Evolutionary conservation across 768 basidiomycete genomes (phyloP), one percentile per base, ranked within the genome.

Genomic region (Boletus rex-veris): DNA sequence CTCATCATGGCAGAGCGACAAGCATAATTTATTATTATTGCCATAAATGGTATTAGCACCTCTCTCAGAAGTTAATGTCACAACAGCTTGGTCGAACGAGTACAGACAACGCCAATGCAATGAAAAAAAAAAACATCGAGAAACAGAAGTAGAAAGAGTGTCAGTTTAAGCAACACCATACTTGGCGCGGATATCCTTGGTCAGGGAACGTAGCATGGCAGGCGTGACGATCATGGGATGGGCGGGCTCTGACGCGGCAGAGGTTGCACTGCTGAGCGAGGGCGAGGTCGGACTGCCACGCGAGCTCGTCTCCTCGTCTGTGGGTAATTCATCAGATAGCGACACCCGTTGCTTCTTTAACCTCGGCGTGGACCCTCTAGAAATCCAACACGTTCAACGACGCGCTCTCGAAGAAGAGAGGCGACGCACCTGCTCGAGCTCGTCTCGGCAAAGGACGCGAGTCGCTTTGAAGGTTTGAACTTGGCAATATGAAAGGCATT

Each of bases 141-240:
- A 50, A 48, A 39, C 10, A 43, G 53, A 54, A 36, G 18, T 35
- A 37, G 58, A 53, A 50, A 43, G 46, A 33, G 19, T 1, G 41
- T 49, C 37, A 26, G 45, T 4, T 39, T 26, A 30, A 40, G 53
- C n/a, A 51, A 35, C 26, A 16, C 71, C 63, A 63, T 71, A 70
- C 60, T 65, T 70, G 50, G 63, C 48, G 31, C 70, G 66, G 40
- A 70, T 57, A 39, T 72, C 63, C 35, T 56, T 67, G 41, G 69
- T 65, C 47, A 70, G 28, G 5, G 67, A 64, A 35, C 83, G 80
- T 45, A 88, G 65, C 86, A 88, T 88, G 15, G 82, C 81, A 24
- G 82, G 71, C 3, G 85, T 87, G 35, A 86, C 77, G 18, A 72
- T 55, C 16, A 77, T 71, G 15, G 41, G 56, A 14, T 63, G 58